A percentile compares a stretch with the other conserved stretches of the same genome.
Conservation (phyloP, 2,329 filamentous ascomycete species). For the Hyphodiscus sp. region DNA sequence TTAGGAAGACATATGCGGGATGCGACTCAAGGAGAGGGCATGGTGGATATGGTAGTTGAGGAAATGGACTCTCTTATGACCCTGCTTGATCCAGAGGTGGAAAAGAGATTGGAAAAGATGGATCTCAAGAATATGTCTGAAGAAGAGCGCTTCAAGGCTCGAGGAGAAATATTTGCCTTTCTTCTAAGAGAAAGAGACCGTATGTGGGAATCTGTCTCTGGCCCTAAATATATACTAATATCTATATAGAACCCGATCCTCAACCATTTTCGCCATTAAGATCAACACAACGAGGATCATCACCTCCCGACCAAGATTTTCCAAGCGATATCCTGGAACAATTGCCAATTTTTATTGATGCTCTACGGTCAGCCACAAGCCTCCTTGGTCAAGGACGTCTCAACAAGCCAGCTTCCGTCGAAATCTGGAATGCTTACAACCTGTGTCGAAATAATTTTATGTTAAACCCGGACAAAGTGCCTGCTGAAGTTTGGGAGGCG, state of each 20-base stretch:
- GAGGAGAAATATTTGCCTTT: neutral
- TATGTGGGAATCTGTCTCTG: no score
- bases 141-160: slow-evolving; percentile 7
- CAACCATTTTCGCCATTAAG: neutral
- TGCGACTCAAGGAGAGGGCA: neutral
- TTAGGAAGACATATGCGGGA: neutral
- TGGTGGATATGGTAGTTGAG: neutral
- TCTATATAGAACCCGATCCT: neutral
- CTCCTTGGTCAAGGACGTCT: slow-evolving; percentile 6
- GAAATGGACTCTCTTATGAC: slow-evolving; percentile 8
- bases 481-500: slow-evolving; percentile 53
- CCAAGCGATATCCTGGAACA: neutral
- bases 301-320: neutral
- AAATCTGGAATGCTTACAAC: slow-evolving; percentile 44
- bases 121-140: slow-evolving; percentile 10
- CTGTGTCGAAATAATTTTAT: slow-evolving; percentile 41
- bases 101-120: neutral
- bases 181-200: neutral
- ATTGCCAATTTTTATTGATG: neutral
- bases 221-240: neutral
- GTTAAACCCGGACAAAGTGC: slow-evolving; percentile 47
- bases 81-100: neutral
- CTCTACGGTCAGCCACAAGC: slow-evolving; percentile 6
- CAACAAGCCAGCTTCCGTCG: slow-evolving; percentile 25
- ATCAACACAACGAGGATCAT: neutral